Percentiles rank a stretch among this genome's conserved stretches.
Evolutionary conservation across 345 rosid genomes (phyloP).

Genomic region (Gossypium bickii): DNA sequence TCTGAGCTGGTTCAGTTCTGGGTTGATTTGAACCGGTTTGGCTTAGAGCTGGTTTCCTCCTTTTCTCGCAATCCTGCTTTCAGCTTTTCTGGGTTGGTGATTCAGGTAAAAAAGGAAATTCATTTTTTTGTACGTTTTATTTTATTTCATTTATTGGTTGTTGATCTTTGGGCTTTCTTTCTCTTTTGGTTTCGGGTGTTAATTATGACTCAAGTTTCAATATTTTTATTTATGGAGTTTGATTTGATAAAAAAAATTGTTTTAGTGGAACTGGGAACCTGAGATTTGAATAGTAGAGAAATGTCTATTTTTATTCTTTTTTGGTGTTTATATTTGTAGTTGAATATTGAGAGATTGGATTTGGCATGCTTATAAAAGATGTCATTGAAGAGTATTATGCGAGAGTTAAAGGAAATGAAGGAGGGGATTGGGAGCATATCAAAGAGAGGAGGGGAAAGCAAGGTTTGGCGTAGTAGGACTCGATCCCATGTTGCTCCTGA

Average conservation of each 20-base stretch:
- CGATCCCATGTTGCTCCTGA: conserved; percentile 86
- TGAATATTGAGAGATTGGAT: conserved; percentile 20
- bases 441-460: conserved; percentile 46
- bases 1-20: conserved; percentile 14
- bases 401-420: conserved; percentile 74
- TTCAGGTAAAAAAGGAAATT: conserved; percentile 7
- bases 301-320: background rate
- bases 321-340: conserved; percentile 20
- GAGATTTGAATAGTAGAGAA: background rate
- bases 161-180: conserved; percentile 2
- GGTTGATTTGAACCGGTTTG: background rate
- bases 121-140: background rate
- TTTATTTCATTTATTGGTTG: background rate
- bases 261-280: background rate
- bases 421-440: conserved; percentile 82
- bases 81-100: background rate
- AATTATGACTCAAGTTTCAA: background rate
- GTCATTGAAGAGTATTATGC: conserved; percentile 75
- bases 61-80: background rate
- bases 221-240: background rate
- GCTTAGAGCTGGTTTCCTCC: conserved; percentile 4
- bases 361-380: conserved; percentile 38
- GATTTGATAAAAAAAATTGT: background rate
- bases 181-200: background rate
- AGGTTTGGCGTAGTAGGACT: conserved; percentile 50